phyloP scores from a whole-genome alignment of 306 rosid species.

The Prunus davidiana region DNA sequence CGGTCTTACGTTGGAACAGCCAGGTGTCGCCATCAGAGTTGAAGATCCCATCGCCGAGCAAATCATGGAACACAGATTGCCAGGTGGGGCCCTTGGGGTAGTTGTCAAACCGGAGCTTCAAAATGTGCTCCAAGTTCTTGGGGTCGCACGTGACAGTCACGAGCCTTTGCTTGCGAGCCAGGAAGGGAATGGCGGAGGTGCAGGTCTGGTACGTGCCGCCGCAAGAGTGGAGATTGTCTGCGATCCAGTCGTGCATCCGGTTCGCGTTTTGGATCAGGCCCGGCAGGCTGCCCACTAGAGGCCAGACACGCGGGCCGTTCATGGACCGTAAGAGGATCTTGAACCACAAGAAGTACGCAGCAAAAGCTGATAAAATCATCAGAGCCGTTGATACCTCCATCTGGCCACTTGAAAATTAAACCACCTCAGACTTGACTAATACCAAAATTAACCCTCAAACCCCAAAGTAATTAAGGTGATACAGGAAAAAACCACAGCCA shows the following conservation, averaged over 20 bases:
- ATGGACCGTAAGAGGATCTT: slow-evolving; percentile 36
- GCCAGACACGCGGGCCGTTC: slow-evolving; percentile 94
- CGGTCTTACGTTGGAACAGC: slow-evolving; percentile 87
- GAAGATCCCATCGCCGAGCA: slow-evolving; percentile 84
- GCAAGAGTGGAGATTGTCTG: slow-evolving; percentile 63
- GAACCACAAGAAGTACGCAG: slow-evolving; percentile 73
- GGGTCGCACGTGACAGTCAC: slow-evolving; percentile 96
- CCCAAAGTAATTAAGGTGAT: not conserved
- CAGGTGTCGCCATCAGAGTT: slow-evolving; percentile 89
- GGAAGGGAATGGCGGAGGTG: slow-evolving; percentile 57
- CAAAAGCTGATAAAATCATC: slow-evolving; percentile 43
- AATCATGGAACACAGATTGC: slow-evolving; percentile 79
- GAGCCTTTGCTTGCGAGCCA: slow-evolving; percentile 63
- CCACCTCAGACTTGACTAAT: not conserved
- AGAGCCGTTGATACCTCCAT: slow-evolving; percentile 61
- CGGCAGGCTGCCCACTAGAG: slow-evolving; percentile 75
- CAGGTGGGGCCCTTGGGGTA: slow-evolving; percentile 93
- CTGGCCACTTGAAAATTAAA: slow-evolving; percentile 4
- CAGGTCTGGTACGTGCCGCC: slow-evolving; percentile 97
- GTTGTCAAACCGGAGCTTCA: slow-evolving; percentile 77
- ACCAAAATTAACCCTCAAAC: not conserved
- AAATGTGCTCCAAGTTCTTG: slow-evolving; percentile 73
- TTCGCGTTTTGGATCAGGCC: slow-evolving; percentile 55
- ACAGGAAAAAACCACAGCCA: not conserved
- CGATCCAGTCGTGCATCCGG: slow-evolving; percentile 95